Percentiles rank a stretch among this genome's conserved stretches.
These are phyloP conservation scores for Trichoderma sp. DNA, from an alignment of 2,329 filamentous ascomycete genomes.

Conservation along the genomic window DNA sequence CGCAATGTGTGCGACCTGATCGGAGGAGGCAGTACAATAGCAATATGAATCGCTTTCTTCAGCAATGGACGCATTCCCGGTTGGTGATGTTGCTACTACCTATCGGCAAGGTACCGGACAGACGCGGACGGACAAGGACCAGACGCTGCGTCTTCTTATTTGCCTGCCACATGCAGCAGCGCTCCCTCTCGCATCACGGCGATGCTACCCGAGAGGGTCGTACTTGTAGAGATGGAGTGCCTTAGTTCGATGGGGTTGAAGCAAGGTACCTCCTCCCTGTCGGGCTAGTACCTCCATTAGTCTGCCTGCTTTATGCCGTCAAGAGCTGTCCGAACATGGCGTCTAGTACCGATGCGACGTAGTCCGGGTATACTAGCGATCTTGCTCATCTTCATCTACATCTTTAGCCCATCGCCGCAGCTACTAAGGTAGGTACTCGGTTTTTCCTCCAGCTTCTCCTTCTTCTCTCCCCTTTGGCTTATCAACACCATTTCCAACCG, in stretches of 20 bases:
- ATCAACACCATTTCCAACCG: not conserved
- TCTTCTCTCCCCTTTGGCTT: not conserved
- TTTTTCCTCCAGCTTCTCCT: not conserved
- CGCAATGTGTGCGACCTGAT: too few species aligned
- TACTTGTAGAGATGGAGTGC: not conserved
- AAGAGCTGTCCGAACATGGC: not conserved
- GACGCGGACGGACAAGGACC: too few species aligned
- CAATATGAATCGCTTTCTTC: not conserved
- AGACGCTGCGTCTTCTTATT: not conserved
- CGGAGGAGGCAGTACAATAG: not conserved
- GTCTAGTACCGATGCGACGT: slow-evolving; percentile 10
- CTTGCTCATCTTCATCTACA: slow-evolving; percentile 9
- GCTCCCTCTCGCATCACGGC: not conserved
- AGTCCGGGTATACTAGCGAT: not conserved
- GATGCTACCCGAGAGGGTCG: slow-evolving; percentile 8
- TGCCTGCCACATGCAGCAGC: not conserved
- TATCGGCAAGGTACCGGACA: not conserved
- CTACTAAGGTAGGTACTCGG: not conserved
- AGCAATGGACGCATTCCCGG: too few species aligned
- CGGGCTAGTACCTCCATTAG: not conserved
- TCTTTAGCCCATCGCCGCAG: not conserved
- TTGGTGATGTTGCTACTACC: not conserved
- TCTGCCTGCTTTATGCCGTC: not conserved
- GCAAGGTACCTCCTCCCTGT: slow-evolving; percentile 1
- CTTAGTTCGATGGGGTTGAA: slow-evolving; percentile 4